Conservation (phyloP, 176 grass and related monocot genomes). For the Elaeis guineensis region DNA sequence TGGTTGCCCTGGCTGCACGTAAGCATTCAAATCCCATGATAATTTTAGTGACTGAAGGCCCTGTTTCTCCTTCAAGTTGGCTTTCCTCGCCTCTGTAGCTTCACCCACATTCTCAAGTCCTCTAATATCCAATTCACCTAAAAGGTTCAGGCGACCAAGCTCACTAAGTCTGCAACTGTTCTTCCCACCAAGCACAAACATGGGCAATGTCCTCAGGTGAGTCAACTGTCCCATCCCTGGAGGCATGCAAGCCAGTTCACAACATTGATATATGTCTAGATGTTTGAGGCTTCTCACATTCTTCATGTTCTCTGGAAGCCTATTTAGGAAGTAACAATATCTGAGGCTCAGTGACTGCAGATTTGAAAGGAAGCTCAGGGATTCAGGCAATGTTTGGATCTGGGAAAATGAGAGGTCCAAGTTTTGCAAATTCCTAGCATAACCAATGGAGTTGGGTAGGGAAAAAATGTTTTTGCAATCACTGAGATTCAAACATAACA, state of each 20-base stretch:
- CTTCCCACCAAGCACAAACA: no score
- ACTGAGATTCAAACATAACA: background rate
- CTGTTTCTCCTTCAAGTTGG: slow-evolving; percentile 1
- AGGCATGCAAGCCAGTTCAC: no score
- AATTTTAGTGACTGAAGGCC: no score
- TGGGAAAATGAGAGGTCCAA: background rate
- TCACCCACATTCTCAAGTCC: background rate
- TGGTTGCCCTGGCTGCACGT: no score
- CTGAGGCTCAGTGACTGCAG: background rate
- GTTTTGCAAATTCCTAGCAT: background rate
- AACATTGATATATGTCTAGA: background rate
- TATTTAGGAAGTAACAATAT: background rate
- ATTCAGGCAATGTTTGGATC: slow-evolving; percentile 6
- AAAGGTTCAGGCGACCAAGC: background rate
- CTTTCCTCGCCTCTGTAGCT: background rate
- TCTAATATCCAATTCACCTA: background rate
- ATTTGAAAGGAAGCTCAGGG: background rate
- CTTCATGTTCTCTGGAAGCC: slow-evolving; percentile 3
- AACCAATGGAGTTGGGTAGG: no score
- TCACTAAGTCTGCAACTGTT: background rate
- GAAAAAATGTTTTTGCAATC: background rate
- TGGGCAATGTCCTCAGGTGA: no score
- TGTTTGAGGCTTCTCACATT: slow-evolving; percentile 1
- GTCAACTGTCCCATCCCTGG: no score
- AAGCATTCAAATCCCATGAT: no score